Conservation (phyloP, 2,329 filamentous ascomycete genomes). For the Emergomyces pasteurianus region DNA sequence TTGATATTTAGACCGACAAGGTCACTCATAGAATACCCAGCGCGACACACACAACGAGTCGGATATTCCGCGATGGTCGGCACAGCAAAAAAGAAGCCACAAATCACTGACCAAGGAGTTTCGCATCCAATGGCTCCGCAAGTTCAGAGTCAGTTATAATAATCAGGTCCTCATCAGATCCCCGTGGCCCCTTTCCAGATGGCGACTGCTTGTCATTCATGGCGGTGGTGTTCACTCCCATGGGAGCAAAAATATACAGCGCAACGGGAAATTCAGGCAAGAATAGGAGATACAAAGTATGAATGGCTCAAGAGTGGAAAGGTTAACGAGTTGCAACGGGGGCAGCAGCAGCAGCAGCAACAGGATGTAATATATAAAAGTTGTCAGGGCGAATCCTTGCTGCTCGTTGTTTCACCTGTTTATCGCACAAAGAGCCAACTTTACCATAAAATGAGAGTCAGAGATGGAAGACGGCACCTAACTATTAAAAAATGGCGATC, state of each 20-base stretch:
- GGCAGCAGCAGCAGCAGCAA: not conserved
- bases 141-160: conserved; percentile 7
- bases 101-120: conserved; percentile 15
- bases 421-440: not conserved
- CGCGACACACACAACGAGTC: too few relatives aligned
- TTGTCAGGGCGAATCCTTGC: not conserved
- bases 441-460: not conserved
- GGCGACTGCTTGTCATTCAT: not conserved
- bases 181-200: not conserved
- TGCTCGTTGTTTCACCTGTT: not conserved
- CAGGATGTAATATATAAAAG: not conserved
- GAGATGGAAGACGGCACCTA: too few relatives aligned
- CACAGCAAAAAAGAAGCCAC: not conserved
- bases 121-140: conserved; percentile 14
- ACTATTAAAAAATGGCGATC: not conserved
- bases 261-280: not conserved
- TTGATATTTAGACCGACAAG: too few relatives aligned
- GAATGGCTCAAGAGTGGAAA: not conserved
- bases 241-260: not conserved
- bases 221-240: not conserved
- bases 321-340: not conserved
- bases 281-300: not conserved
- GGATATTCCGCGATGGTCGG: too few relatives aligned
- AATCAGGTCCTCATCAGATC: not conserved
- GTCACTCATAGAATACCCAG: too few relatives aligned